Base-by-base conservation (phyloP, 140 eudicot species). In the Stevia rebaudiana region DNA sequence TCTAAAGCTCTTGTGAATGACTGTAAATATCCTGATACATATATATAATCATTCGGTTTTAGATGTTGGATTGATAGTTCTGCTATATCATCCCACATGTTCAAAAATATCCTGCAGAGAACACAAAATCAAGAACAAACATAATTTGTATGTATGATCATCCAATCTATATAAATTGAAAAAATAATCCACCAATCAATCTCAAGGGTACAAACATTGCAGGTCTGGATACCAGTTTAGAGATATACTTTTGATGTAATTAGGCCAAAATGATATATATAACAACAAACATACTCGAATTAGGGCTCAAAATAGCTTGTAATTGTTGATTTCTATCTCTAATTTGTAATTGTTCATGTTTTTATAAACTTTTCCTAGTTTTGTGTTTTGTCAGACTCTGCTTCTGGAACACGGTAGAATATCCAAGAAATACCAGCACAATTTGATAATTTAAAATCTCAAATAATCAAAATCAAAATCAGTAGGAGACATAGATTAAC, bases 51-150 rank as follows among this genome's bases (percentile, higher is more conserved):
- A 47, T 75, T 44, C 25, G 44, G 79, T 74, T 84, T 87, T 43
- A 91, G 70, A 87, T 91, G 89, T 56, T 65, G 68, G 35, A 62
- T 52, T 8, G 75, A 74, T 66, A 77, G 37, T 58, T 87, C 79
- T 4, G 94, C 98, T 69, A 91, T 80, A 70, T 82, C 81, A 23
- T 44, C 78, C 95, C 89, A 71, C 84, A 91, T 82, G 51, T 71
- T 22, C 76, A 91, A 65, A 3, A 42, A 8, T 68, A 90, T 69
- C 72, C 97, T 90, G 95, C 71, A 41, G 33, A 71, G 6, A 40
- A 69, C 40, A 10, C 17, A 66, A 35, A 37, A 44, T 7, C 5
- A 55, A 66, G 53, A 15, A 9, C 58, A 24, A 24, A 43, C 60
- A 3, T 36, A 21, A 57, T 43, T 0, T n/a, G 0, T 11, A 2